Evolutionary conservation across 768 basidiomycete species (phyloP).

Genomic region (Tephrocybe sp.): DNA sequence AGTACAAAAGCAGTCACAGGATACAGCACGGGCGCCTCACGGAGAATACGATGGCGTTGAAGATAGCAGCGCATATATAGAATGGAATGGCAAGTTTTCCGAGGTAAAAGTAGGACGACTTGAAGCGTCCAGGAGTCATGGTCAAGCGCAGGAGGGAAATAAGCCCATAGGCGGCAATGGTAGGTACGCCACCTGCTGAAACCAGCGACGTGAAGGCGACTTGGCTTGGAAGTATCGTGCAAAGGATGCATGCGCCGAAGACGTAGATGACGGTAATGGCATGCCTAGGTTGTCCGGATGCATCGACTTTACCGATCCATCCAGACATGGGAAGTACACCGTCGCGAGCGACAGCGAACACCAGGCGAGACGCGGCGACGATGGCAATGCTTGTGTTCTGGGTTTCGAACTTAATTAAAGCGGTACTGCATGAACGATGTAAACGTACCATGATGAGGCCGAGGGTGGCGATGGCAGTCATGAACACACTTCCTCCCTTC

Average conservation of each 20-base stretch:
- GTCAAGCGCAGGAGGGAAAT: conserved; percentile 75
- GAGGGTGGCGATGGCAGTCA: conserved; percentile 81
- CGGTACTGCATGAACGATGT: not conserved
- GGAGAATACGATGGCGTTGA: conserved; percentile 74
- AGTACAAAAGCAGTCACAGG: too few relatives aligned
- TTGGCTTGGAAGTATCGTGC: conserved; percentile 85
- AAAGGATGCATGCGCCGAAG: conserved; percentile 75
- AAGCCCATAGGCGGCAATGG: conserved; percentile 85
- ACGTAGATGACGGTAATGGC: conserved; percentile 87
- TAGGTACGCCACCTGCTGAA: conserved; percentile 83
- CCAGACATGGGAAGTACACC: conserved; percentile 81
- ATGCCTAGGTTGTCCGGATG: conserved; percentile 72
- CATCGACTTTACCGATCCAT: conserved; percentile 81
- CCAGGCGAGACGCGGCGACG: conserved; percentile 84
- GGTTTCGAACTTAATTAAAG: not conserved
- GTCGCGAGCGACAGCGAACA: conserved; percentile 94
- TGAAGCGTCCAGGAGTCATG: conserved; percentile 78
- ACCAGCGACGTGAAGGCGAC: conserved; percentile 92
- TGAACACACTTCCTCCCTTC: conserved; percentile 75
- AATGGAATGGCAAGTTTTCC: conserved; percentile 67
- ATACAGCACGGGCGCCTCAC: conserved; percentile 42
- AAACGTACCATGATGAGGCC: conserved; percentile 78
- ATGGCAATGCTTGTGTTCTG: conserved; percentile 88
- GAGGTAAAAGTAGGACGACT: conserved; percentile 68
- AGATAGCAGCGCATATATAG: conserved; percentile 65